phyloP scores from a whole-genome alignment of 495 filamentous ascomycete species.

The Aspergillus funiculosus region DNA sequence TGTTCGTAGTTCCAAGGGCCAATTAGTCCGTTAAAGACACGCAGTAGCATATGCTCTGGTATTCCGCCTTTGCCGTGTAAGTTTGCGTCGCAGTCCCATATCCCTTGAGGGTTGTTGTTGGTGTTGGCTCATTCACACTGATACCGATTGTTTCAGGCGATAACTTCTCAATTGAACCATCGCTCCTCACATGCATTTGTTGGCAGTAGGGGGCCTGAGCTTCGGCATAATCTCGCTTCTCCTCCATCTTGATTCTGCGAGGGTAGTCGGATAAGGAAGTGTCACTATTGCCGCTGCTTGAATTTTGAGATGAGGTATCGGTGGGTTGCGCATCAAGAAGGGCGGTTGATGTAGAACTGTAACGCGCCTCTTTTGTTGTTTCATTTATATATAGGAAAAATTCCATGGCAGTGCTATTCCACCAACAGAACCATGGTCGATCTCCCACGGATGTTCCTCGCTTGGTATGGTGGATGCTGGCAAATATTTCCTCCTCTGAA shows the following conservation, averaged over 20 bases:
- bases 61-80: conserved; percentile 38
- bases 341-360: conserved; percentile 23
- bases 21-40: conserved; percentile 35
- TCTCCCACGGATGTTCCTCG: conserved; percentile 52
- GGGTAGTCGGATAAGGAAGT: conserved; percentile 50
- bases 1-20: not conserved
- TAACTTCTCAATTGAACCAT: conserved; percentile 41
- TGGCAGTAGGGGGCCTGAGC: conserved; percentile 57
- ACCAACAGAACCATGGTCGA: conserved; percentile 81
- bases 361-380: conserved; percentile 36
- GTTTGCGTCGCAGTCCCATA: conserved; percentile 27
- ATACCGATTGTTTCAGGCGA: conserved; percentile 51
- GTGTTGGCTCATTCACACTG: conserved; percentile 50
- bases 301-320: too few relatives aligned
- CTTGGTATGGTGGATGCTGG: conserved; percentile 31
- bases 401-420: conserved; percentile 77
- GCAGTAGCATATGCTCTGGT: conserved; percentile 41
- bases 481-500: conserved; percentile 24
- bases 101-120: conserved; percentile 31
- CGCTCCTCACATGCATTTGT: conserved; percentile 58
- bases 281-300: conserved; percentile 15
- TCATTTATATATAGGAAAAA: conserved; percentile 73
- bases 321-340: too few relatives aligned
- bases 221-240: conserved; percentile 53
- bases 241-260: conserved; percentile 71